Evolutionary conservation across 1,284 basidiomycete species (phyloP).

Genomic region (Amylostereum areolatum): DNA sequence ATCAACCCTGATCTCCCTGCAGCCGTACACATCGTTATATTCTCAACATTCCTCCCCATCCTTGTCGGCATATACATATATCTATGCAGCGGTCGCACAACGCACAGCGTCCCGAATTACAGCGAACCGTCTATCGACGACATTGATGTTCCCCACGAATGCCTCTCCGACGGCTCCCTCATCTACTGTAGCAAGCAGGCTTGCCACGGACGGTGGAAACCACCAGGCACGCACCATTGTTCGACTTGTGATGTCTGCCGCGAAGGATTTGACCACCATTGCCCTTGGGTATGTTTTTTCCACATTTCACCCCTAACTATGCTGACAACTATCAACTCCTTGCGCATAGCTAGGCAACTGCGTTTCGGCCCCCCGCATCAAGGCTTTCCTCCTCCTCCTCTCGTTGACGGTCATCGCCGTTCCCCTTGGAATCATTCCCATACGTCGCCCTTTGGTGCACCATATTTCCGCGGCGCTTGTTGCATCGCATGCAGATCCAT

Average conservation of each 20-base stretch:
- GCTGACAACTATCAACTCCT: conserved; percentile 1
- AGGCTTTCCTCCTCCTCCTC: conserved; percentile 35
- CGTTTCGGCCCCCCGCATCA: conserved; percentile 35
- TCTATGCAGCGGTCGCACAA: conserved; percentile 27
- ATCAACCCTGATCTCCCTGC: neutral
- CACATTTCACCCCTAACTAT: neutral
- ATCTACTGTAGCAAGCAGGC: conserved; percentile 29
- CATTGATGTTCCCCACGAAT: conserved; percentile 37
- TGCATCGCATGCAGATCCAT: conserved; percentile 29
- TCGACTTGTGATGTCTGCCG: conserved; percentile 44
- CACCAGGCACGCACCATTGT: conserved; percentile 47
- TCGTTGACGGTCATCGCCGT: conserved; percentile 28
- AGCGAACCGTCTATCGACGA: conserved; percentile 23
- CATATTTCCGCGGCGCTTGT: conserved; percentile 29
- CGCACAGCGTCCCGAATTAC: conserved; percentile 27
- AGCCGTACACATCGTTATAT: conserved; percentile 29
- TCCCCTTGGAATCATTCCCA: conserved; percentile 27
- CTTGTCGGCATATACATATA: conserved; percentile 29
- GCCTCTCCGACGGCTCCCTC: conserved; percentile 31
- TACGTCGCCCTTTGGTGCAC: conserved; percentile 21
- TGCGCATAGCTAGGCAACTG: conserved; percentile 41
- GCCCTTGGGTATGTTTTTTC: conserved; percentile 40
- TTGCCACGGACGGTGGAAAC: conserved; percentile 42
- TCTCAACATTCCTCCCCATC: conserved; percentile 23
- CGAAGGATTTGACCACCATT: conserved; percentile 49